Evolutionary conservation across 352 stramenopile genomes (phyloP), one percentile per base, ranked within the genome.

Genomic region (Phytophthora brassicae): DNA sequence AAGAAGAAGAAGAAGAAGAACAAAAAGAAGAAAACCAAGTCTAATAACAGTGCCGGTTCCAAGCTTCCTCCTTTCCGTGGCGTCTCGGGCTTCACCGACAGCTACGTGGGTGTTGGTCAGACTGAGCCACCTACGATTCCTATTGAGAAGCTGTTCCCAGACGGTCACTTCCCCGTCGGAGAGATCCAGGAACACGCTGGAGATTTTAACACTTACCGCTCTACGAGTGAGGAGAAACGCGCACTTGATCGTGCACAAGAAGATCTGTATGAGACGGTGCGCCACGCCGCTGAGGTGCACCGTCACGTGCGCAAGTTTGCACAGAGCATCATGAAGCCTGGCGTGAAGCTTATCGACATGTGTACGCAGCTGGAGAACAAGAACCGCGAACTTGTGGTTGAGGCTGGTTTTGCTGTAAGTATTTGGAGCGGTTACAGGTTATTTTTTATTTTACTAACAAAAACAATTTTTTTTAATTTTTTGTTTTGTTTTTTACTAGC

Each of bases 291-390:
- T 11, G 97, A 99, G 74, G 94, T 99, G 44, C 97, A 99, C 71
- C 85, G 96, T 38, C 76, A 93, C 52, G 84, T 88, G 59, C 81
- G 84, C 70, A 78, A 95, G 58, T 98, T 98, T 72, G 94, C 96
- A 19, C 97, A 99, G 74, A 92, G 75, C 35, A 88, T 98, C 56
- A 98, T 98, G 51, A 97, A 99, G 71, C 97, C 97, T 0, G 97
- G 97, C 17, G 92, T 99, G 28, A 92, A 97, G 61, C 75, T 99
- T 23, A 89, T 89, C 17, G 97, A 99, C 67, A 92, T 99, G 81
- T 99, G 97, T 74, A 86, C 95, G 64, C 70, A 87, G 44, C 72
- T 99, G 2, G 96, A 99, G 77, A 94, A 99, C 58, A 98, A 97
- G 73, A 98, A 98, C 83, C 81, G 96, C 2, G 79, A 97, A 60